These are phyloP conservation scores for Multifurca ochricompacta DNA, from an alignment of 768 basidiomycete species.

Conservation along the genomic window DNA sequence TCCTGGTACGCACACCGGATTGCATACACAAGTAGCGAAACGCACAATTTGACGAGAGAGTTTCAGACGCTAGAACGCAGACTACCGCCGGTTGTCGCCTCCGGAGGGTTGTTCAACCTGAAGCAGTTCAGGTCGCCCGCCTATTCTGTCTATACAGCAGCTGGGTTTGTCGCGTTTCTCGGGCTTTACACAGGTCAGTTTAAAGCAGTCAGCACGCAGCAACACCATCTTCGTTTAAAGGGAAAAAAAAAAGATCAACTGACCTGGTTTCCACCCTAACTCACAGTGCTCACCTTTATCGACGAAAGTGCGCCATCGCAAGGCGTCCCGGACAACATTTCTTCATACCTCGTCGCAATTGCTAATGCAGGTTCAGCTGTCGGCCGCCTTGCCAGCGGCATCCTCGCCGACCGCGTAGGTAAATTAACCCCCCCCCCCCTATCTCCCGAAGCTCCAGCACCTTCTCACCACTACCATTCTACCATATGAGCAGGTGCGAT, in stretches of 20 bases:
- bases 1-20: constrained; percentile 33
- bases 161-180: constrained; percentile 50
- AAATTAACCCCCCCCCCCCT: constrained; percentile 4
- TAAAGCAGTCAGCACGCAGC: too few species aligned
- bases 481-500: constrained; percentile 43
- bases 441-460: background rate
- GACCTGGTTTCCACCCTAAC: too few species aligned
- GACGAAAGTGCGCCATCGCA: constrained; percentile 45
- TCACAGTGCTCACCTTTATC: constrained; percentile 58
- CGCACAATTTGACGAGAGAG: constrained; percentile 21
- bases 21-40: constrained; percentile 6
- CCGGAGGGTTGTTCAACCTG: constrained; percentile 58
- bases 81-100: constrained; percentile 44
- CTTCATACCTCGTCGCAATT: constrained; percentile 60
- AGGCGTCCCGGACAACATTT: constrained; percentile 42
- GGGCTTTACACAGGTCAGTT: constrained; percentile 48
- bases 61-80: constrained; percentile 33
- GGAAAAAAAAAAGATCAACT: too few species aligned
- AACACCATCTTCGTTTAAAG: too few species aligned
- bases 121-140: constrained; percentile 42
- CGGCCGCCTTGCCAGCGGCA: constrained; percentile 50
- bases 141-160: constrained; percentile 51
- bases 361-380: constrained; percentile 59
- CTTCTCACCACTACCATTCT: too few species aligned
- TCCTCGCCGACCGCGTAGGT: constrained; percentile 50